phyloP scores from a whole-genome alignment of 805 yeast genomes.

The Vanderwaltozyma tropicalis region DNA sequence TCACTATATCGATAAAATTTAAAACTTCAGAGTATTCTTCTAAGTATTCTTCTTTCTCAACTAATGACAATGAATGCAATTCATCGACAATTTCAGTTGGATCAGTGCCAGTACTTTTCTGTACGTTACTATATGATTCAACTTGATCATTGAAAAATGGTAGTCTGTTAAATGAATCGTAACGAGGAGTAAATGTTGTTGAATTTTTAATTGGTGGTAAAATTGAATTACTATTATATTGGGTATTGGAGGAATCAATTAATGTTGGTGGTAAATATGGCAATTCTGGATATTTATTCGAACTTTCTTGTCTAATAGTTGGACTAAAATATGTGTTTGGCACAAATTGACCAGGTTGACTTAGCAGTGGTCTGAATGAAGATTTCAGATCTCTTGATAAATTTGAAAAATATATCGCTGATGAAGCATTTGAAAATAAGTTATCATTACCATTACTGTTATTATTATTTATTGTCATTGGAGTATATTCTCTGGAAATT shows the following conservation, averaged over 20 bases:
- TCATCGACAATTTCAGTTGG: neutral
- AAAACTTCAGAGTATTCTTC: conserved; percentile 10
- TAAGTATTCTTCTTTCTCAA: conserved; percentile 2
- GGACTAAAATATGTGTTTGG: neutral
- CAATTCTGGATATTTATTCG: neutral
- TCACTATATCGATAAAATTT: conserved; percentile 16
- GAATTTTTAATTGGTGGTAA: neutral
- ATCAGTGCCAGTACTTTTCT: conserved; percentile 11
- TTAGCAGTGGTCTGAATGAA: neutral
- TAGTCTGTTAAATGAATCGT: neutral
- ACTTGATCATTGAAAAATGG: conserved; percentile 3
- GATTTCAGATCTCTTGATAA: conserved; percentile 14
- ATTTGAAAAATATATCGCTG: conserved; percentile 17
- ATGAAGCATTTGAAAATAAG: neutral
- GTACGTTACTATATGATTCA: conserved; percentile 12
- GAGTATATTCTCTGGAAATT: neutral
- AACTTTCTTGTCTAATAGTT: neutral
- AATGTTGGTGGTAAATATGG: neutral
- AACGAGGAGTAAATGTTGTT: neutral
- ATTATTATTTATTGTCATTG: neutral
- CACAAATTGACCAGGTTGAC: neutral
- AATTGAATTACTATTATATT: neutral
- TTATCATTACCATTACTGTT: neutral
- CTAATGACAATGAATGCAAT: neutral
- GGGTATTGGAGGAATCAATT: too few species aligned